Evolutionary conservation across 495 filamentous ascomycete species (phyloP).

Genomic region (Bathelium albidoporum): DNA sequence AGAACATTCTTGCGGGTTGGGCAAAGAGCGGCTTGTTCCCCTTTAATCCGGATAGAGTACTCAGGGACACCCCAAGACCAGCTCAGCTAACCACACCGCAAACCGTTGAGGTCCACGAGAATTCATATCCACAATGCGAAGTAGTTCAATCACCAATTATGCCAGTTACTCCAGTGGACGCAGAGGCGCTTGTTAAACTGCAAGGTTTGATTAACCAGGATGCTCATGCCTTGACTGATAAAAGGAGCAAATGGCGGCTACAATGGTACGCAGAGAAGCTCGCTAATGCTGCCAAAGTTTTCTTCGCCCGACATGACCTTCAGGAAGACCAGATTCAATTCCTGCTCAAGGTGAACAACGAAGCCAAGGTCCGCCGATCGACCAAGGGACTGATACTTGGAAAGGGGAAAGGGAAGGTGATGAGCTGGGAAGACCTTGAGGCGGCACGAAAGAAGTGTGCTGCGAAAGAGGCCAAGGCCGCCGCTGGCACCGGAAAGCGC

Average conservation of each 20-base stretch:
- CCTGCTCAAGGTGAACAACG: constrained; percentile 9
- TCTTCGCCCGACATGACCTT: constrained; percentile 10
- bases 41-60: constrained; percentile 6
- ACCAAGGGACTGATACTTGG: constrained; percentile 8
- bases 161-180: neutral
- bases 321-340: constrained; percentile 12
- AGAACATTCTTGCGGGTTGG: neutral
- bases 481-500: neutral
- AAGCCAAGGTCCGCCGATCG: constrained; percentile 9
- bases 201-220: constrained; percentile 12
- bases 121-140: neutral
- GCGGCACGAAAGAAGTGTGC: constrained; percentile 7
- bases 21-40: neutral
- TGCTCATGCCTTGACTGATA: constrained; percentile 3
- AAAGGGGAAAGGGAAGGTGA: constrained; percentile 11
- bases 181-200: constrained; percentile 1
- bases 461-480: neutral
- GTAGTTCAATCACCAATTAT: neutral
- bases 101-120: neutral
- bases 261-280: constrained; percentile 9
- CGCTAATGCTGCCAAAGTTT: constrained; percentile 12
- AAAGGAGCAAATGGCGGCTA: neutral
- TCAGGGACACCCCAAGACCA: neutral
- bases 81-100: neutral
- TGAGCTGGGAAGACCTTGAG: constrained; percentile 13